Base-by-base conservation (phyloP, 306 rosid species). In the Abrus precatorius region DNA sequence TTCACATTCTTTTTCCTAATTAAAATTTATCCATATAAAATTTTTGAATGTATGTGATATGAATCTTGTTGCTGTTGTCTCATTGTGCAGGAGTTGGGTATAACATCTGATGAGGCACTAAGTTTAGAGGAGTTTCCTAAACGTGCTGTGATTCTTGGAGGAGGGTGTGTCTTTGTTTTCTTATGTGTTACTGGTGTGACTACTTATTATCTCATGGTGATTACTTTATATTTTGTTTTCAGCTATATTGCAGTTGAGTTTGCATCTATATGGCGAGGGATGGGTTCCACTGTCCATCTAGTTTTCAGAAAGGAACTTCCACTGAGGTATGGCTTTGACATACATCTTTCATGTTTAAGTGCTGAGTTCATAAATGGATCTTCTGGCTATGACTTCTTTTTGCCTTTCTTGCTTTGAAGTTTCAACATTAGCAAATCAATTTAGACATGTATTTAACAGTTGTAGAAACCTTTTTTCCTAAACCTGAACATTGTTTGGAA, bases 101-200 rank as follows among this genome's bases (percentile, higher is more conserved):
- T 95, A 84, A 93, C 99, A 72, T 95, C 99, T 28, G 98, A 95
- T 20, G 98, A 95, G 92, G 99, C 99, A 63, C 86, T 95, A 88
- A 95, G 99, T 91, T 82, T 95, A 79, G 98, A 95, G 82, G 94
- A 95, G 64, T 81, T 91, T 3, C 99, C 99, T 38, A 95, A 88
- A 84, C 94, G 84, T 74, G 93, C 78, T 61, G 93, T 95, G 85
- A 86, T 95, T 86, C 92, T 95, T 44, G 99, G 99, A 53, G 99
- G 86, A 89, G 99, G 99, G 99, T 95, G 41, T 74, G 97, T 83
- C 45, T 48, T 38, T 28, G 45, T 78, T 82, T 74, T 64, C 65
- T 28, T 74, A 9, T 74, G 43, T 76, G 11, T 61, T 69, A 6
- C 53, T 75, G 68, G n/a, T 56, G 74, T 28, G 36, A 73, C 82